Evolutionary conservation across 192 early-diverging fungal genomes (phyloP), one percentile per base, ranked within the genome.

Genomic region (Rhizophagus clarus): DNA sequence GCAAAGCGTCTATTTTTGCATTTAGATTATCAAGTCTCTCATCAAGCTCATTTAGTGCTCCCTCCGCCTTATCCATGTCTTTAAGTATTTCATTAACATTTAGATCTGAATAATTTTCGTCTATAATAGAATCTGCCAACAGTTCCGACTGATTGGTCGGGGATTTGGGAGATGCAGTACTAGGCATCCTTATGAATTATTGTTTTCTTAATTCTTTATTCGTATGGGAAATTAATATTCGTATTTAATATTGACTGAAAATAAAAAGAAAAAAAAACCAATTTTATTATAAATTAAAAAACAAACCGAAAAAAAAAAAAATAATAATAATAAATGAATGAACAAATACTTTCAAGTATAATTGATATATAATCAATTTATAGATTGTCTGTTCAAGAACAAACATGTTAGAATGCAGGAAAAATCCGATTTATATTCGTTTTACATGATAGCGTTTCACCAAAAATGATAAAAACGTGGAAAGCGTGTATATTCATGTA

Each of bases 21-120:
- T 73, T 42, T 9, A 73, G n/a, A 15, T 73, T 51, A 51, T 73
- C 24, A 73, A 73, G 71, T 28, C 71, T 42, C 37, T 22, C 71
- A 73, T 73, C 71, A 73, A 73, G 71, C n/a, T 73, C 71, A 15
- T 49, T 51, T 17, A 73, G 24, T 17, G 71, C 71, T 42, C 40
- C 71, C 12, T 73, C 71, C 14, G 71, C 42, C 22, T 73, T 73
- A 42, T 32, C 40, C 24, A 73, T 73, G 26, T 73, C 71, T n/a
- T 51, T 47, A 28, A 73, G 71, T 51, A 73, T 31, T 67, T 67
- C 28, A 34, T 42, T 63, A 49, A 31, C 20, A 77, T 34, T 34
- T 31, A 40, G 22, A 56, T 42, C 3, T 24, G 15, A 17, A 56
- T 6, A 56, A 56, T 56, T 56, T 56, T 56, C 51, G 17, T 56